Evolutionary conservation across 2,329 filamentous ascomycete species (phyloP), one percentile per base, ranked within the genome.

Genomic region (Claviceps digitariae): DNA sequence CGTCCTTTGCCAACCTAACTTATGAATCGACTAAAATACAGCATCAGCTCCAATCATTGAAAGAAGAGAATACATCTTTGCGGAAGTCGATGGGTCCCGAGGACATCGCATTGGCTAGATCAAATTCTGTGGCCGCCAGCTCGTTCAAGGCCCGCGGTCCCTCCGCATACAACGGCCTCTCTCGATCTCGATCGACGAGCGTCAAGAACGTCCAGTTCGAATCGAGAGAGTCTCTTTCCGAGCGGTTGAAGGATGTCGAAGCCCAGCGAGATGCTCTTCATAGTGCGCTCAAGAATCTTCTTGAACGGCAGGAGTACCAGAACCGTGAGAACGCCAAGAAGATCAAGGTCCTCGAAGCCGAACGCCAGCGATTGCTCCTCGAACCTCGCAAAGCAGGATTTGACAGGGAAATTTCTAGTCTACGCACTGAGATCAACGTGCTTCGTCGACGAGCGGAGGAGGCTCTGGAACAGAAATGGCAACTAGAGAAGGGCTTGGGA

Each of bases 391-490:
- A 85, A 59, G 81, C 82, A 5, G 87, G 87, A 10, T 97, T 94
- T 66, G 85, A 94, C 65, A 82, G 78, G 59, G 91, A 97, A 63
- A 87, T 97, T 7, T 76, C 78, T 2, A 83, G 78, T 57, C 74
- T 97, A 45, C 84, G 90, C 55, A 82, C 85, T 25, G 93, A 98
- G 66, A 86, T 98, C 57, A 87, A 86, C 51, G 79, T 85, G 17
- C 76, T 98, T 54, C 83, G 93, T 45, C 84, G 84, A 57, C 83
- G 93, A 52, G 91, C 91, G 31, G 91, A 98, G 62, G 91, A 97
- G 58, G 91, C 91, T 17, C 78, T 97, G 15, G 89, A 95, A 64
- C 87, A 95, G 63, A 97, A 97, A 69, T 97, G 88, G 84, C 86
- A 94, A 65, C 91, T 90, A 57, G 91, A 96, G 69, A 94, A 94